Percentiles rank a stretch among this genome's conserved stretches.
Evolutionary conservation across 306 rosid genomes (phyloP).

Genomic region (Begonia fuchsioides): DNA sequence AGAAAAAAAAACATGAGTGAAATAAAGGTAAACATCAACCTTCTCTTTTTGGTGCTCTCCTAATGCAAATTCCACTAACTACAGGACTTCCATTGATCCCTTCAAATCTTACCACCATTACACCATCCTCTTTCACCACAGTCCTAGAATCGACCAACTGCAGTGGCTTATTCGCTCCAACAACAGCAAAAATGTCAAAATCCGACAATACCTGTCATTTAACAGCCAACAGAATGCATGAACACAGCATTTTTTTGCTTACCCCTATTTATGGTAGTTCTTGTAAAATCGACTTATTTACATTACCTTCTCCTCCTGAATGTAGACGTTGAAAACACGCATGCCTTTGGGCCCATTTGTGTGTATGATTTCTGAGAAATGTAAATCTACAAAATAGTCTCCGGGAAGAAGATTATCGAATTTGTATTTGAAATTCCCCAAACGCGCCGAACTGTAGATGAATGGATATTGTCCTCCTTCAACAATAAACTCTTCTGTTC

Average conservation of each 20-base stretch:
- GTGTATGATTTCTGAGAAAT: conserved; percentile 67
- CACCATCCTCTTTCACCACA: conserved; percentile 45
- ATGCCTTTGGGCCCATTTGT: conserved; percentile 79
- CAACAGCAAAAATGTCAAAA: conserved; percentile 58
- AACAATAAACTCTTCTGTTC: conserved; percentile 52
- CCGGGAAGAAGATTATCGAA: conserved; percentile 53
- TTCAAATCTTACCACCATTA: conserved; percentile 51
- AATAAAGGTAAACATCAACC: conserved; percentile 16
- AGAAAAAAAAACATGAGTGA: neutral
- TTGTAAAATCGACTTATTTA: neutral
- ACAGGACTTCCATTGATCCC: conserved; percentile 62
- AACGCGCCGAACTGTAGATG: conserved; percentile 62
- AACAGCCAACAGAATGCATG: conserved; percentile 5
- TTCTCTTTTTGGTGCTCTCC: conserved; percentile 30
- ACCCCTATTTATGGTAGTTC: neutral
- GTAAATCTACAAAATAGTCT: conserved; percentile 56
- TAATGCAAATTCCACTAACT: conserved; percentile 67
- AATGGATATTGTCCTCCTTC: conserved; percentile 51
- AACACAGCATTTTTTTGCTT: neutral
- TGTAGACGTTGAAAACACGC: conserved; percentile 58
- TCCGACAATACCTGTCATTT: conserved; percentile 60
- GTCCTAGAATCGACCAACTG: conserved; percentile 46
- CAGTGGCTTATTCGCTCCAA: conserved; percentile 75
- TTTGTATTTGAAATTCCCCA: conserved; percentile 46
- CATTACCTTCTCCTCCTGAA: conserved; percentile 65